Conservation (phyloP, 176 grass and related monocot genomes). For the Eleusine indica region DNA sequence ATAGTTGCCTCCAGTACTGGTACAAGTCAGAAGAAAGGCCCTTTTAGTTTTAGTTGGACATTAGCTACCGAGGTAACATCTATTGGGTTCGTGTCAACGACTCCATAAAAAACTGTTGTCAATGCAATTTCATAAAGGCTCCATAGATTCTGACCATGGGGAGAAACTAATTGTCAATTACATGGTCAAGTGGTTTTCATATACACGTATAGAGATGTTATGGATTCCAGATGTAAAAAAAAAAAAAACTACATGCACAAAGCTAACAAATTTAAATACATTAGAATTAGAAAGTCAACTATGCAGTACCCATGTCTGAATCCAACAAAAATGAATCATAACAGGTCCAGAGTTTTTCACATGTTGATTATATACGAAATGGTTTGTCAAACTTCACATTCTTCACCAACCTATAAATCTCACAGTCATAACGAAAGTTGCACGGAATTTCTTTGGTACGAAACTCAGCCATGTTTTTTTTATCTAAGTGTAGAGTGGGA, state of each 20-base stretch:
- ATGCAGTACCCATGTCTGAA: background rate
- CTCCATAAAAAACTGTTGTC: background rate
- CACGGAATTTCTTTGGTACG: background rate
- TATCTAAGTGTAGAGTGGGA: background rate
- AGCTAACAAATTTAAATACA: no score
- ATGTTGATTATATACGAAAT: background rate
- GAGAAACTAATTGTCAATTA: background rate
- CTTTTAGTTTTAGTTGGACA: background rate
- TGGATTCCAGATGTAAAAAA: no score
- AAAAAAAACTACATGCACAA: no score
- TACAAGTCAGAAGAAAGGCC: background rate
- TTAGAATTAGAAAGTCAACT: no score
- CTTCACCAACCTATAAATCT: slow-evolving; percentile 16
- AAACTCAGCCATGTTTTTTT: background rate
- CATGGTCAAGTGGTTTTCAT: no score
- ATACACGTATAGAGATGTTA: no score
- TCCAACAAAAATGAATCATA: background rate
- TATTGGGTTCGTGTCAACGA: background rate
- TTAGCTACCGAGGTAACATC: background rate
- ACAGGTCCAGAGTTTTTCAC: background rate
- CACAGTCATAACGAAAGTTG: background rate
- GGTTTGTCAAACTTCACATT: background rate
- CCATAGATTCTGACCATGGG: background rate
- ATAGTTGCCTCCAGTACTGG: background rate
- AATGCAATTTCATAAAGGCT: background rate